Percentiles rank a stretch among this genome's conserved stretches.
Evolutionary conservation across 371 early-diverging fungal genomes (phyloP).

Genomic region (Rhizomucor pusillus): DNA sequence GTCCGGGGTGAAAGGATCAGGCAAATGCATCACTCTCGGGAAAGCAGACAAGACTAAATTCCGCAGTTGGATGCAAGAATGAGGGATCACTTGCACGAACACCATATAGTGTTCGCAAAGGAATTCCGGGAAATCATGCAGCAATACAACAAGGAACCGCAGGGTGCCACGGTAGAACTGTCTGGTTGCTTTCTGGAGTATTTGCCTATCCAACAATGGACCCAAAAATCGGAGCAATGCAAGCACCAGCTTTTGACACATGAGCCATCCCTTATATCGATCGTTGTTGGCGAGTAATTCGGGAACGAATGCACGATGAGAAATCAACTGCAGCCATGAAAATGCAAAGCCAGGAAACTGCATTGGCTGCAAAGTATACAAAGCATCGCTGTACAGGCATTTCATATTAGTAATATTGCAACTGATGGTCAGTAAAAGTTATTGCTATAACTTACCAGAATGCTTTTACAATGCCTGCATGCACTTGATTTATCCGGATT

Average conservation of each 20-base stretch:
- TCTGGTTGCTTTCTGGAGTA: conserved; percentile 62
- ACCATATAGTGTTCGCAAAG: conserved; percentile 87
- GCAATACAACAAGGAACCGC: conserved; percentile 82
- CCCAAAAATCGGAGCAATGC: conserved; percentile 79
- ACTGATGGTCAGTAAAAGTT: conserved; percentile 48
- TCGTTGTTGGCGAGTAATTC: conserved; percentile 53
- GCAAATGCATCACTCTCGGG: conserved; percentile 90
- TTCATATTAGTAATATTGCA: conserved; percentile 9
- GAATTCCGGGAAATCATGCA: conserved; percentile 98
- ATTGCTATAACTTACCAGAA: conserved; percentile 1
- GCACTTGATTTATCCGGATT: conserved; percentile 31
- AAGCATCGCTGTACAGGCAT: conserved; percentile 66
- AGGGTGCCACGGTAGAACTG: conserved; percentile 88
- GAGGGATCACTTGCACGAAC: conserved; percentile 89
- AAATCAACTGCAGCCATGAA: conserved; percentile 92
- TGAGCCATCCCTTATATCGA: conserved; percentile 69
- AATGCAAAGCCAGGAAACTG: conserved; percentile 93
- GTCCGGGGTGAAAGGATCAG: conserved; percentile 95
- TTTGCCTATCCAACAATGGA: conserved; percentile 70
- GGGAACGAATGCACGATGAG: conserved; percentile 90
- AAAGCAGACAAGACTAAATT: conserved; percentile 94
- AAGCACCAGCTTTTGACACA: conserved; percentile 78
- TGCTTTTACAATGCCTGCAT: conserved; percentile 22
- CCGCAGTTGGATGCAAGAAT: conserved; percentile 89
- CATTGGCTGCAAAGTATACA: conserved; percentile 82